Conservation (phyloP, 2,329 filamentous ascomycete genomes). For the Talaromyces marneffei region DNA sequence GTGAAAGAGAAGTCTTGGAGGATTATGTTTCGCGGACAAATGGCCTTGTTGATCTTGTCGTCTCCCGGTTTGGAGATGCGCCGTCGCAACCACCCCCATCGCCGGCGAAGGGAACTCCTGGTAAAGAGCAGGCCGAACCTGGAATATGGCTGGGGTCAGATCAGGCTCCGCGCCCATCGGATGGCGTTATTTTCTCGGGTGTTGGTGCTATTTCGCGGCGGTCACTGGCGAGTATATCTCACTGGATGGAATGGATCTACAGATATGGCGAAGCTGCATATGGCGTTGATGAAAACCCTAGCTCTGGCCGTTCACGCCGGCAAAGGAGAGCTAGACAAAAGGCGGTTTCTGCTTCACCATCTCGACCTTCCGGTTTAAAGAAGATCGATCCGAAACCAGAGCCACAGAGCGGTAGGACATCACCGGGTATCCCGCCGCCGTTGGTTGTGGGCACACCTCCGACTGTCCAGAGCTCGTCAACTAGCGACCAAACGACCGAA, state of each 20-base stretch:
- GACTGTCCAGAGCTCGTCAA: conserved; percentile 16
- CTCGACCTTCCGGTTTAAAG: conserved; percentile 8
- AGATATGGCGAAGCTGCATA: conserved; percentile 78
- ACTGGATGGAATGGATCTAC: conserved; percentile 87
- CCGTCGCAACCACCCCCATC: conserved; percentile 19
- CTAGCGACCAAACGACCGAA: conserved; percentile 19
- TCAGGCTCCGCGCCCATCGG: conserved; percentile 60
- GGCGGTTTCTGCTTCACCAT: conserved; percentile 4
- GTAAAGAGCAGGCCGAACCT: conserved; percentile 21
- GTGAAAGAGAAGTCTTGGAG: conserved; percentile 87
- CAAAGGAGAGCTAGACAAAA: conserved; percentile 27
- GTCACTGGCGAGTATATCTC: conserved; percentile 66
- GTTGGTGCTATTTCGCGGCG: conserved; percentile 64
- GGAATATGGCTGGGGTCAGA: conserved; percentile 71
- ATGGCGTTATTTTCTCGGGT: conserved; percentile 83
- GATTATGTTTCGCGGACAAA: conserved; percentile 74
- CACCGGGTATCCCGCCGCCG: conserved; percentile 42
- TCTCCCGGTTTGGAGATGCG: conserved; percentile 72
- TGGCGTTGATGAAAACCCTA: conserved; percentile 73
- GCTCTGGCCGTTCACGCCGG: conserved; percentile 53
- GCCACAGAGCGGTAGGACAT: conserved; percentile 23
- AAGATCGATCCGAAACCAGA: conserved; percentile 14
- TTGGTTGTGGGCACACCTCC: conserved; percentile 28
- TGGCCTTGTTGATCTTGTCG: conserved; percentile 79
- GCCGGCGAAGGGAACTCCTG: conserved; percentile 12